These are phyloP conservation scores for Ilyonectria sp. DNA, from an alignment of 2,329 filamentous ascomycete genomes.

Conservation along the genomic window DNA sequence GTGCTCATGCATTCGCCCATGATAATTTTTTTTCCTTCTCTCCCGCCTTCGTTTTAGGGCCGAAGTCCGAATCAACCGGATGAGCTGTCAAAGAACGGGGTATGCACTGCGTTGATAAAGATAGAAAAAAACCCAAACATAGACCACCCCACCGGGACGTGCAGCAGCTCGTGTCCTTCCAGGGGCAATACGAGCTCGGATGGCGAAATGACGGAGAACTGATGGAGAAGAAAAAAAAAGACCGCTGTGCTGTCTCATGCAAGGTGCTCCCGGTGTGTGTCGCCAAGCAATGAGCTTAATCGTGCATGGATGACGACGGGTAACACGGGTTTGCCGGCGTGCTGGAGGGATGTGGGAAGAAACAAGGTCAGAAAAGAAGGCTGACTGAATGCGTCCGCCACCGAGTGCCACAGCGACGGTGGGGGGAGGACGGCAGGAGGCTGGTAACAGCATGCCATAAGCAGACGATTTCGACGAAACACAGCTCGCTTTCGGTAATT, in stretches of 20 bases:
- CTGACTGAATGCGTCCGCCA: too few species aligned
- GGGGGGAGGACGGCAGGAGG: background rate
- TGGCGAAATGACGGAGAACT: background rate
- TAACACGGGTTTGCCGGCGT: background rate
- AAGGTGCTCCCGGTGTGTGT: background rate
- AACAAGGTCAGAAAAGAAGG: background rate
- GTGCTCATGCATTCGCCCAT: constrained; percentile 11
- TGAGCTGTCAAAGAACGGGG: background rate
- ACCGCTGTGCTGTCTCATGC: background rate
- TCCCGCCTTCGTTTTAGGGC: constrained; percentile 1
- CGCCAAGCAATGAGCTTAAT: background rate
- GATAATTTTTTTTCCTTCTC: background rate
- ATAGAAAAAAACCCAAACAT: background rate
- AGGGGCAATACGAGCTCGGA: background rate
- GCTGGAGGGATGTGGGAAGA: background rate
- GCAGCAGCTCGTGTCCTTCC: background rate
- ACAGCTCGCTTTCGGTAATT: background rate
- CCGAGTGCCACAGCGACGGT: background rate
- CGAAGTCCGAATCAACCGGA: background rate
- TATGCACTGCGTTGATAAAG: background rate
- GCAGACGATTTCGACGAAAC: background rate
- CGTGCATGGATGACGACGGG: constrained; percentile 1
- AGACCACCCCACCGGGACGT: background rate
- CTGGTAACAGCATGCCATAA: background rate
- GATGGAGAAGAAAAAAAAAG: background rate